A percentile compares a stretch with the other conserved stretches of the same genome.
These are phyloP conservation scores for Yamadazyma membranifaciens DNA, from an alignment of 1,139 yeast genomes.

Conservation along the genomic window DNA sequence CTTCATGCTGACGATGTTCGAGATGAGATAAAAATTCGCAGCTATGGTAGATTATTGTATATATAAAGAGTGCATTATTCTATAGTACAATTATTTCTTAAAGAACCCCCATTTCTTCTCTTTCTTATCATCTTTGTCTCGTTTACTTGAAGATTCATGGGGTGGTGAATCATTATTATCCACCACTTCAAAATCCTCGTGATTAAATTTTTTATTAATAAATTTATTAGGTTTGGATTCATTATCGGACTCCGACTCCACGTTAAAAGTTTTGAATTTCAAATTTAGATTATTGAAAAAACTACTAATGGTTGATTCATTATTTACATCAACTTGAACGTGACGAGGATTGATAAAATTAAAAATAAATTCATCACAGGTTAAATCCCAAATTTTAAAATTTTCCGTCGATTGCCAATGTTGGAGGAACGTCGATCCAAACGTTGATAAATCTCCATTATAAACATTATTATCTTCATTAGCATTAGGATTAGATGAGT, in stretches of 20 bases:
- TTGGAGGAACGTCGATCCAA: constrained; percentile 55
- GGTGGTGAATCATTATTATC: constrained; percentile 1
- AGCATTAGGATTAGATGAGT: constrained; percentile 1
- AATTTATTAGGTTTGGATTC: constrained; percentile 16
- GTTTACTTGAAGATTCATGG: background rate
- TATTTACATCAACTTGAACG: constrained; percentile 23
- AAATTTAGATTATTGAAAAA: constrained; percentile 26
- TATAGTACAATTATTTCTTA: constrained; percentile 4
- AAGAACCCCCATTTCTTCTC: constrained; percentile 14
- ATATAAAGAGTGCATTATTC: background rate
- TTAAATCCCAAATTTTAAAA: constrained; percentile 63
- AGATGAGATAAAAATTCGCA: constrained; percentile 6
- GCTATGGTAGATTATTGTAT: background rate
- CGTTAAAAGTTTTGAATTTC: constrained; percentile 13
- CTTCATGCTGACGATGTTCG: constrained; percentile 38
- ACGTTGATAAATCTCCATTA: constrained; percentile 36
- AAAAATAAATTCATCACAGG: constrained; percentile 86
- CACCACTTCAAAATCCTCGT: constrained; percentile 5
- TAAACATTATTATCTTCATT: constrained; percentile 20
- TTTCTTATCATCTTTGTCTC: constrained; percentile 5
- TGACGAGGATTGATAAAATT: constrained; percentile 85
- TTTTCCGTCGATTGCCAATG: constrained; percentile 69
- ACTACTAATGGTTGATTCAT: constrained; percentile 16
- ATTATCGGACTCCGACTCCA: constrained; percentile 10
- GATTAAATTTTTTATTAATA: constrained; percentile 8